phyloP scores from a whole-genome alignment of 257 asterid species.

The Solanum etuberosum region DNA sequence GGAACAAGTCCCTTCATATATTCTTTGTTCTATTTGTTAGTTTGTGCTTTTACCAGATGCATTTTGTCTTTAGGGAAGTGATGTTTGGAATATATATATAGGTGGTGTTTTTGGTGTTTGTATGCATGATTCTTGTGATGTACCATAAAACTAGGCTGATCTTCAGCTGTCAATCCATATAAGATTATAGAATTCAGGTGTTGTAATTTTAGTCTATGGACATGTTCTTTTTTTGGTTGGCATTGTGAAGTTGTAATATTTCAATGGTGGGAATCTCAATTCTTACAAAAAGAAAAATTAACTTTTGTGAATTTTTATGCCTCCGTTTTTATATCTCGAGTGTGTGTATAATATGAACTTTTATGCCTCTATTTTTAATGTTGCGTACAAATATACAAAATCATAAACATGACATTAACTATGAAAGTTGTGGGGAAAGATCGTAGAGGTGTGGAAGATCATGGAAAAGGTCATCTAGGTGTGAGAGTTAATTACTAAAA shows the following conservation, averaged over 20 bases:
- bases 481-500: too few relatives aligned
- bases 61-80: background rate
- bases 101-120: background rate
- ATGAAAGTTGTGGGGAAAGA: too few relatives aligned
- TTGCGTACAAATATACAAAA: background rate
- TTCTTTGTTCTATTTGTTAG: background rate
- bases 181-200: background rate
- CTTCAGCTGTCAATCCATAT: background rate
- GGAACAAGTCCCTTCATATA: background rate
- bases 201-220: background rate
- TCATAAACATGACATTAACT: background rate
- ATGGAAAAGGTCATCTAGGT: too few relatives aligned
- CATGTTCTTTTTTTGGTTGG: background rate
- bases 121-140: background rate
- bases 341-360: background rate
- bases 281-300: background rate
- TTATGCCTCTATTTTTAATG: background rate
- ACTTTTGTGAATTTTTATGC: background rate
- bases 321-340: background rate
- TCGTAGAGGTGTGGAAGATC: too few relatives aligned
- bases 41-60: background rate
- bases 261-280: background rate
- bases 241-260: background rate
- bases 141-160: background rate
- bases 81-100: background rate